These are phyloP conservation scores for Piedraia hortae DNA, from an alignment of 2,329 filamentous ascomycete species.

Conservation along the genomic window DNA sequence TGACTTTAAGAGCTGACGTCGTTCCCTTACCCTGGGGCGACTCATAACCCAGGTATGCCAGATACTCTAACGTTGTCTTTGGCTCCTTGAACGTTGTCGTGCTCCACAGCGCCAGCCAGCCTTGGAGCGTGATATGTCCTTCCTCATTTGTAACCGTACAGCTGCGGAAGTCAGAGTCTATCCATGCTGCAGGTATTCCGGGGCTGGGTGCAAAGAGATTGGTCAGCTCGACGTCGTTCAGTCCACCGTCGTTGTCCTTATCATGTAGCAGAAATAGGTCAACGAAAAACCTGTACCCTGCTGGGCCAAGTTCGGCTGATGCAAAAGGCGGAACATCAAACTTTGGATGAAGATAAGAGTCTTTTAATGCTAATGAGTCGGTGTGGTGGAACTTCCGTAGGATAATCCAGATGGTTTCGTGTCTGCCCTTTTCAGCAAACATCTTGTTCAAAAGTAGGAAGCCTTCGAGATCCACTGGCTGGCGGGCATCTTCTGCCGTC, in stretches of 20 bases:
- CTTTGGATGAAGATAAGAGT: conserved; percentile 73
- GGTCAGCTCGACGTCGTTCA: conserved; percentile 62
- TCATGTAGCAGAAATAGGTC: conserved; percentile 87
- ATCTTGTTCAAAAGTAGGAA: conserved; percentile 85
- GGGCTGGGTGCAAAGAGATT: conserved; percentile 83
- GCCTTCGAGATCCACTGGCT: conserved; percentile 53
- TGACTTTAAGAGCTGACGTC: conserved; percentile 72
- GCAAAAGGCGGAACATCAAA: conserved; percentile 83
- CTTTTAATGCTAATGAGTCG: conserved; percentile 73
- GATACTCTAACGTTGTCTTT: conserved; percentile 80
- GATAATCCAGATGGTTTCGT: conserved; percentile 97
- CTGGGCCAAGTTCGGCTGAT: conserved; percentile 77
- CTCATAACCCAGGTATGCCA: conserved; percentile 89
- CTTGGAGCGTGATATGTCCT: conserved; percentile 82
- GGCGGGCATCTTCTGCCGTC: conserved; percentile 7
- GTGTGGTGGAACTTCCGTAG: conserved; percentile 87
- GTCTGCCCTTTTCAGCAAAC: conserved; percentile 87
- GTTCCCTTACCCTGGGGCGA: conserved; percentile 42
- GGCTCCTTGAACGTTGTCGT: conserved; percentile 97
- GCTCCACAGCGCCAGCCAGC: conserved; percentile 96
- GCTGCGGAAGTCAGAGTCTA: conserved; percentile 67
- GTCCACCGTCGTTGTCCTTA: conserved; percentile 85
- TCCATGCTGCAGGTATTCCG: conserved; percentile 64
- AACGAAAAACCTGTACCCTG: conserved; percentile 91
- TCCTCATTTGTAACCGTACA: conserved; percentile 89